Conservation (phyloP, 306 rosid species). For the Prunus dulcis region DNA sequence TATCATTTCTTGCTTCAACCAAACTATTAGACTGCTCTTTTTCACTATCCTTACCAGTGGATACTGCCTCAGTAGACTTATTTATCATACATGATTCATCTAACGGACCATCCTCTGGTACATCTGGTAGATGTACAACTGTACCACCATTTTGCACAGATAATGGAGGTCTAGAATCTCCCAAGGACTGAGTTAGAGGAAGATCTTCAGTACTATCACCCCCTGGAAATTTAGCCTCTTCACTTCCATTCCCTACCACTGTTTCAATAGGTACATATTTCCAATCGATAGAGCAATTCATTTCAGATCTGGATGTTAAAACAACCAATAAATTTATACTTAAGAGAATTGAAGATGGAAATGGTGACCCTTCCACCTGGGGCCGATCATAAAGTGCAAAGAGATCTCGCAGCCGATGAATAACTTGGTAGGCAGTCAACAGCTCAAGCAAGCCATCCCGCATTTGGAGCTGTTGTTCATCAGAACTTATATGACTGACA, state of each 20-base stretch:
- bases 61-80: conserved; percentile 35
- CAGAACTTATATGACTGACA: conserved; percentile 72
- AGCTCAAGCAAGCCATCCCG: conserved; percentile 89
- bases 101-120: conserved; percentile 74
- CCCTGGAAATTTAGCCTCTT: conserved; percentile 41
- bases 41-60: conserved; percentile 33
- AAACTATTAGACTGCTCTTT: conserved; percentile 42
- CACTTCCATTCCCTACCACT: conserved; percentile 41
- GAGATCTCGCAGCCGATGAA: conserved; percentile 90
- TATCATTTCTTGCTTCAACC: conserved; percentile 34
- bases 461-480: conserved; percentile 90
- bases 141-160: conserved; percentile 39
- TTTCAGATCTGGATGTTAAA: conserved; percentile 73
- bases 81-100: conserved; percentile 43
- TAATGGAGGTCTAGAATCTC: conserved; percentile 39
- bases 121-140: conserved; percentile 55
- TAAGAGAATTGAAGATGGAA: conserved; percentile 79
- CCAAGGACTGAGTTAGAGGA: conserved; percentile 27
- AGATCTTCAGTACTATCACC: conserved; percentile 32
- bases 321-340: conserved; percentile 79
- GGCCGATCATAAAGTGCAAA: conserved; percentile 99
- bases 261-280: conserved; percentile 39
- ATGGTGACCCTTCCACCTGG: conserved; percentile 92
- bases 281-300: conserved; percentile 63
- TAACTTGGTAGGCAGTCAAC: conserved; percentile 79